Evolutionary conservation across 2,329 filamentous ascomycete species (phyloP), one percentile per base, ranked within the genome.

Genomic region (Colletotrichum tanaceti): DNA sequence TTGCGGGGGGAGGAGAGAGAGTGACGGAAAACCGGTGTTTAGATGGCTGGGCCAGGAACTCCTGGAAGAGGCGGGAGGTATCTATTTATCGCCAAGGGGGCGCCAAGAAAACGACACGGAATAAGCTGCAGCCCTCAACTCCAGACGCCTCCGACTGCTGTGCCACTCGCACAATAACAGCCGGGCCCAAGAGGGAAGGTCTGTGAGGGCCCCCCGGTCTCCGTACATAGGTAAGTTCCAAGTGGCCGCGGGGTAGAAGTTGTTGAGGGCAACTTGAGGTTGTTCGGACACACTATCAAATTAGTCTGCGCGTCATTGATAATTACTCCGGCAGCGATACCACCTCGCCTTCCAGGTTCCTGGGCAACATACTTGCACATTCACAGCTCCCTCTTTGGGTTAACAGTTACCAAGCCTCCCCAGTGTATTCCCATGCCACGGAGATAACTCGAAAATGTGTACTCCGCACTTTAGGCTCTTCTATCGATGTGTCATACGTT

Each of bases 181-280:
- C 65, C 59, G 50, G 39, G 39, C 46, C 54, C 20, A 58, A 64
- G 38, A 58, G 18, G 65, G 65, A 68, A 68, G 60, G 53, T 58
- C 38, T 43, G 4, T 41, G n/a, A 6, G 5, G 11, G 22, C 14
- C 14, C 22, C 22, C 54, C 35, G 49, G 22, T 54, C 13, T n/a
- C 6, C 6, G 11, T 46, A 11, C 1, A 22, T 14, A 47, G n/a
- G n/a, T n/a, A n/a, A n/a, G n/a, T n/a, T n/a, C 9, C 16, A 24
- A 1, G 28, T 38, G 32, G 16, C 1, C 2, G 20, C 13, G n/a
- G n/a, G 32, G 24, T 5, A 7, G 5, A 39, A 10, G n/a, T n/a
- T 7, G 44, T n/a, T n/a, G n/a, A n/a, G n/a, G n/a, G n/a, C n/a
- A n/a, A n/a, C n/a, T 14, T 9, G 32, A 59, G 18, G 28, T 20